phyloP scores from a whole-genome alignment of 176 grass and related monocot species.

The Eragrostis nindensis region DNA sequence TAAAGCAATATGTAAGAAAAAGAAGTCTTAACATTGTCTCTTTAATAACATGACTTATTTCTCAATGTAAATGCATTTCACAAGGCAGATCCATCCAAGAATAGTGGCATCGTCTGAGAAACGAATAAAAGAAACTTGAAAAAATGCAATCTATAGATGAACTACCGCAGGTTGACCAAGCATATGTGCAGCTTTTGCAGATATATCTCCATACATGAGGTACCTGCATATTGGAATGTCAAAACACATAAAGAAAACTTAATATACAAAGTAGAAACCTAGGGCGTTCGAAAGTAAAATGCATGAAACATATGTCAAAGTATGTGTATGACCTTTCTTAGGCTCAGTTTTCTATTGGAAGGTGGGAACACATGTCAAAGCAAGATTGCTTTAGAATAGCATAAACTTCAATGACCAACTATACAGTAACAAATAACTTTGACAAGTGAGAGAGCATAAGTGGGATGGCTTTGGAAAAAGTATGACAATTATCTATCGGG shows the following conservation, averaged over 20 bases:
- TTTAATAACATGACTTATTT: background rate
- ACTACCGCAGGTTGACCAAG: slow-evolving; percentile 80
- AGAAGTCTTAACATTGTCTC: background rate
- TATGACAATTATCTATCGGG: background rate
- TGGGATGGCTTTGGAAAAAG: background rate
- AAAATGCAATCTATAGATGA: slow-evolving; percentile 32
- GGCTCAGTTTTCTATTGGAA: slow-evolving; percentile 1
- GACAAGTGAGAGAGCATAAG: background rate
- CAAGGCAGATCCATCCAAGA: background rate
- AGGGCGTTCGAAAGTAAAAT: background rate
- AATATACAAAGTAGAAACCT: slow-evolving; percentile 6
- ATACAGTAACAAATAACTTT: slow-evolving; percentile 11
- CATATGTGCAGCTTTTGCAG: slow-evolving; percentile 80
- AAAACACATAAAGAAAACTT: slow-evolving; percentile 2
- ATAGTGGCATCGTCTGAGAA: background rate
- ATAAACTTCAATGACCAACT: slow-evolving; percentile 5
- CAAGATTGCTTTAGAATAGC: background rate
- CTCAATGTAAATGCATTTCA: background rate
- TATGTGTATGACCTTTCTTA: background rate
- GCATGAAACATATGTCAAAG: background rate
- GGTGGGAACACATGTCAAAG: background rate
- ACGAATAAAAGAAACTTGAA: slow-evolving; percentile 5
- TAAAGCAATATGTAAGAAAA: slow-evolving; percentile 11
- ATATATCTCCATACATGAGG: slow-evolving; percentile 93
- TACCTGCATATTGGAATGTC: slow-evolving; percentile 56